Base-by-base conservation (phyloP, 805 yeast genomes). In the Candida xyloterini region DNA sequence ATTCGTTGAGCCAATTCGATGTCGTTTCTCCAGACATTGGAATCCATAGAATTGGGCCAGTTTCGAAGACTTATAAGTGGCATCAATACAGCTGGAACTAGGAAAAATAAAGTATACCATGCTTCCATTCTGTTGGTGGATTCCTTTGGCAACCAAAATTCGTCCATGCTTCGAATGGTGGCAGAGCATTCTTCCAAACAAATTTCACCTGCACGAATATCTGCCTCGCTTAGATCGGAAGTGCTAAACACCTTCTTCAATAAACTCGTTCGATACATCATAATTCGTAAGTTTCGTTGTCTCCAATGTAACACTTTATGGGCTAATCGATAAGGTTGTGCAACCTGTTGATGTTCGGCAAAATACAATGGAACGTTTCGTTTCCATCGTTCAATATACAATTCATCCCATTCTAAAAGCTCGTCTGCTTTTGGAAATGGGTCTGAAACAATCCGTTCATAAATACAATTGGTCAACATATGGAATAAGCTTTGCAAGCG, bases 71-170 rank as follows among this genome's bases (percentile, higher is more conserved):
- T 40, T 11, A 47, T 23, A n/a, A 47, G 38, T 5, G 51, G 51
- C 46, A 47, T 47, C 22, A 47, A 26, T 10, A 44, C 35, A 1
- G 51, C 51, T 3, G 51, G 51, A 21, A 44, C 40, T n/a, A 47
- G 35, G 30, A 47, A 47, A 16, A 33, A 47, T 7, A 47, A 26
- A 15, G 51, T 44, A 27, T 47, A 47, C 51, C 51, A 47, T 7
- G 51, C 51, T 14, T 47, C 51, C 48, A 47, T 44, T 22, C 48
- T 26, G 23, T 40, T 47, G 28, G 37, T 41, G 5, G 15, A 27
- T 13, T 30, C 24, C 16, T 42, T 39, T 16, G 22, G 28, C 11
- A 16, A 10, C 51, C 51, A 47, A 23, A 47, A 38, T 7, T 13
- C 30, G 5, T 35, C 30, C 48, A 47, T 47, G 30, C 43, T 44